Percentiles rank a stretch among this genome's conserved stretches.
These are phyloP conservation scores for Bombardia bombarda DNA, from an alignment of 495 filamentous ascomycete genomes.

Conservation along the genomic window DNA sequence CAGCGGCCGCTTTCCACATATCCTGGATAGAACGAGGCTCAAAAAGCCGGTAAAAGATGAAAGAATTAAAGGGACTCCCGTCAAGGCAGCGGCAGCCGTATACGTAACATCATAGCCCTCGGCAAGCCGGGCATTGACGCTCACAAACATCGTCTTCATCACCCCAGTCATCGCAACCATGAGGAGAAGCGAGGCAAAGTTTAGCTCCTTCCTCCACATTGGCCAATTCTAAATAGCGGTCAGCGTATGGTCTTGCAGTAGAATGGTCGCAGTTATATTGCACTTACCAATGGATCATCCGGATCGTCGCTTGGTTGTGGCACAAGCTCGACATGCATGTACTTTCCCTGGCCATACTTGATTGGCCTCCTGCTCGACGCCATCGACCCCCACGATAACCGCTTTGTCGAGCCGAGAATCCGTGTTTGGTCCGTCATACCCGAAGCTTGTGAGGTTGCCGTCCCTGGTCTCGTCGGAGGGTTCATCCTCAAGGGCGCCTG, in stretches of 20 bases:
- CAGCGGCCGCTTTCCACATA: constrained; percentile 41
- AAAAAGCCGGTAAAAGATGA: constrained; percentile 34
- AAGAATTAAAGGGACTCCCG: constrained; percentile 40
- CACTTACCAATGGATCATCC: constrained; percentile 40
- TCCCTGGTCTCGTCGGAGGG: constrained; percentile 21
- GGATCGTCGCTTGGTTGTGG: constrained; percentile 42
- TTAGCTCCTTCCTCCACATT: constrained; percentile 39
- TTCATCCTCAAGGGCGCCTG: constrained; percentile 19
- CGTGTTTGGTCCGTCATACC: constrained; percentile 7
- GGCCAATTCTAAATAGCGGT: constrained; percentile 38
- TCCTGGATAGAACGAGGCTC: constrained; percentile 29
- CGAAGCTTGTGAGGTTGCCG: constrained; percentile 12
- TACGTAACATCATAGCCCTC: constrained; percentile 34
- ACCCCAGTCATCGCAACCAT: constrained; percentile 33
- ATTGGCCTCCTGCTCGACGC: constrained; percentile 26
- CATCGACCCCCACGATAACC: constrained; percentile 28
- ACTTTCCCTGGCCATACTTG: constrained; percentile 39
- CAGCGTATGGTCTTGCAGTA: neutral
- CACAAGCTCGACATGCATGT: constrained; percentile 34
- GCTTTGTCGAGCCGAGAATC: constrained; percentile 24
- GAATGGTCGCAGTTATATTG: neutral
- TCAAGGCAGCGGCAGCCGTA: constrained; percentile 35
- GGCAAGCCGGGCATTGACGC: constrained; percentile 35
- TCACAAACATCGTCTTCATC: constrained; percentile 43
- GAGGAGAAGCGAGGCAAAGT: constrained; percentile 33